These are phyloP conservation scores for Isatis lusitanica DNA, from an alignment of 441 rosid species.

Conservation along the genomic window DNA sequence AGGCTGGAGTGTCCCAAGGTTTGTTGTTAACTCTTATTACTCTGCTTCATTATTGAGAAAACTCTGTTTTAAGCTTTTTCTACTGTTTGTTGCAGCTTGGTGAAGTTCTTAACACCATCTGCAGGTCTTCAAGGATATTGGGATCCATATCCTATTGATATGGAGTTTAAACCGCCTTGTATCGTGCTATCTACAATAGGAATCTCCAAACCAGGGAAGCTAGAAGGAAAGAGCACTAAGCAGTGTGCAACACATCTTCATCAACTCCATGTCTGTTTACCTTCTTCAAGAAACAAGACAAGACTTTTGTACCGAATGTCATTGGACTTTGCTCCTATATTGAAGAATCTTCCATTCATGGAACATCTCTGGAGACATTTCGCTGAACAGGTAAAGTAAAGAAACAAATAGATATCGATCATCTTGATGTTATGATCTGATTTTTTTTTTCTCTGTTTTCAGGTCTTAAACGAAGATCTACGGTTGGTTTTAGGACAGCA, in stretches of 20 bases:
- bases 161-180: conserved; percentile 98
- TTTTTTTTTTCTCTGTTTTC: conserved; percentile 12
- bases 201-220: conserved; percentile 92
- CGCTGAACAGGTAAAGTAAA: conserved; percentile 73
- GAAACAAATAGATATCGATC: background rate
- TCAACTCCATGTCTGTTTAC: conserved; percentile 92
- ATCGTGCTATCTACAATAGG: conserved; percentile 91
- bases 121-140: conserved; percentile 93
- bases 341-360: conserved; percentile 84
- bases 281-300: conserved; percentile 78
- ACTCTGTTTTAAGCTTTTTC: background rate
- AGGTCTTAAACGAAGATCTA: conserved; percentile 93
- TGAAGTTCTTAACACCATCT: conserved; percentile 84
- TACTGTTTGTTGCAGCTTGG: conserved; percentile 58
- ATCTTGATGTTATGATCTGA: background rate
- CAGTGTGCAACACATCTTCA: conserved; percentile 90
- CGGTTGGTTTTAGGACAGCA: conserved; percentile 86
- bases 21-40: conserved; percentile 17
- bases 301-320: conserved; percentile 88
- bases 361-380: conserved; percentile 86
- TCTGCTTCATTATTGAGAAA: background rate
- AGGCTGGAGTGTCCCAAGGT: conserved; percentile 98
- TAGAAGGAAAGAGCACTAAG: conserved; percentile 73
- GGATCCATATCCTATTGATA: conserved; percentile 97
- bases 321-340: conserved; percentile 82